Evolutionary conservation across 805 yeast species (phyloP), one percentile per base, ranked within the genome.

Genomic region (Lachancea kluyveri): DNA sequence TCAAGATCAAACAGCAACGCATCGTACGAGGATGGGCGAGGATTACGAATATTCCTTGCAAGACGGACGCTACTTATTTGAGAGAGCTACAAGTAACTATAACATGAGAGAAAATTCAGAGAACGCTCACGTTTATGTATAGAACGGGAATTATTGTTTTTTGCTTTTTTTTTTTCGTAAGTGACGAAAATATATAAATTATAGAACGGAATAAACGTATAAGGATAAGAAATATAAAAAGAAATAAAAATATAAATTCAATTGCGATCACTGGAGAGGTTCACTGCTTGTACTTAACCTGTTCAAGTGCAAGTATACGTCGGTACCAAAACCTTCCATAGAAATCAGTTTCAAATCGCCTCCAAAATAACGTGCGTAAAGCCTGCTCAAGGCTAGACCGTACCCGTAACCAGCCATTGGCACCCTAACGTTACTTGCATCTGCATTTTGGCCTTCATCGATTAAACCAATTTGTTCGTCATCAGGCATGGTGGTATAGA

Each of bases 401-500:
- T 86, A 88, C 17, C 96, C 96, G 44, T 82, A 80, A 0, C 96
- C 96, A 31, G 95, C 95, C 83, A 86, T 80, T 37, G 95, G 96
- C 1, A 94, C 94, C 52, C 74, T 73, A 60, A 82, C 79, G 37
- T 79, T 81, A n/a, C n/a, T n/a, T n/a, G n/a, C n/a, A n/a, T n/a
- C n/a, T 14, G 76, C 65, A 45, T 74, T 75, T 41, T 68, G 24
- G 43, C 45, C 65, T 24, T 75, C 80, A 2, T 72, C 70, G 38
- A 77, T 84, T 29, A 37, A 20, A 24, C 32, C 33, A 22, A 79
- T 59, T 14, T 65, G 69, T 1, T 90, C 90, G 5, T 81, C 71
- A 31, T 75, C 70, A 45, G 77, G 76, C 28, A 87, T 94, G 0
- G 95, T 83, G 3, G 96, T 87, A 60, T 86, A 86, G 56, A 87